Evolutionary conservation across 257 asterid species (phyloP), one percentile per base, ranked within the genome.

Genomic region (Nicotiana benthamiana): DNA sequence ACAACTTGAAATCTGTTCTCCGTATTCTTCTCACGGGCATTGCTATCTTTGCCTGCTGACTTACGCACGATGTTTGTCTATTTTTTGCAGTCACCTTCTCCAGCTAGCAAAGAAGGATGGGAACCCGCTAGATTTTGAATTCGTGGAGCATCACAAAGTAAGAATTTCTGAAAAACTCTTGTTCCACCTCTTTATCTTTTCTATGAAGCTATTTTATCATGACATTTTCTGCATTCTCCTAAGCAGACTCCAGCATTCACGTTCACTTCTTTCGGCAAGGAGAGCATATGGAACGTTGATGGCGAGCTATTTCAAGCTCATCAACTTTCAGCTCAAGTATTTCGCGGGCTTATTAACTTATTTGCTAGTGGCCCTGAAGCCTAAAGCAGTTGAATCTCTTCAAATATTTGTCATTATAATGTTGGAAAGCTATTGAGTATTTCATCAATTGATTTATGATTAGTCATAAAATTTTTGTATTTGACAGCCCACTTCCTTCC

Each of bases 131-230:
- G 94, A 90, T 80, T 94, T 91, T 65, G 83, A 89, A 43, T 96
- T 96, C 81, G 95, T 94, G 3, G 99, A 96, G 86, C 99, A 96
- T 90, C 96, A 93, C 80, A 95, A 95, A 79, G 99, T 93, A 87
- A 9, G 81, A 15, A n/a, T n/a, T 34, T 24, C 56, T n/a, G 66
- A 75, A 6, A 9, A n/a, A 12, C 82, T 61, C 34, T 75, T 48
- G 64, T 40, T 24, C 40, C 54, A 51, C 9, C 68, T 22, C 22
- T n/a, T 63, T 17, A 32, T 59, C 63, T 59, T 67, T 36, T 60
- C 62, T 9, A 16, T 9, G 36, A 36, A 36, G 57, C 15, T 51
- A 9, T 15, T 13, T 48, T 36, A 30, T 26, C 61, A 85, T 85
- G 76, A 83, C 85, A 8, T 65, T 66, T 81, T 77, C 61, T 17